Percentiles rank a stretch among this genome's conserved stretches.
These are phyloP conservation scores for Capsicum rhomboideum DNA, from an alignment of 257 asterid species.

Conservation along the genomic window DNA sequence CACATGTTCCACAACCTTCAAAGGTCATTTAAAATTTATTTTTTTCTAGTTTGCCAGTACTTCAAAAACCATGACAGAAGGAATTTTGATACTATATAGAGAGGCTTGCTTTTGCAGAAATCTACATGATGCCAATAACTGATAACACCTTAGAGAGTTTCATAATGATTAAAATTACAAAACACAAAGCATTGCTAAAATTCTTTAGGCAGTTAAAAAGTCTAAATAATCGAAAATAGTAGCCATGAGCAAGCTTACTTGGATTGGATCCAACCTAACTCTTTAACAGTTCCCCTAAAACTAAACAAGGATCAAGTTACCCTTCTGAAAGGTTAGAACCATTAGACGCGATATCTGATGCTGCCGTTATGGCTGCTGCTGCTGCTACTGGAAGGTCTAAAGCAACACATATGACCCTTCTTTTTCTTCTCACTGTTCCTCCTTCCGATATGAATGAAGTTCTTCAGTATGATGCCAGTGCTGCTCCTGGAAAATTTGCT, in stretches of 20 bases:
- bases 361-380: neutral
- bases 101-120: neutral
- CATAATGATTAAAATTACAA: neutral
- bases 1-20: no score
- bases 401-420: constrained; percentile 68
- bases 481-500: constrained; percentile 45
- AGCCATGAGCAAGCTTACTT: constrained; percentile 23
- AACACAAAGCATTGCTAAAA: neutral
- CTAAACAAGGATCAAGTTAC: constrained; percentile 18
- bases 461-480: constrained; percentile 54
- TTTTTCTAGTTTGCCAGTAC: no score
- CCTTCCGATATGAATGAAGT: constrained; percentile 57
- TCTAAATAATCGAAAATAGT: neutral
- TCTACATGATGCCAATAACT: neutral
- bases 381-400: constrained; percentile 44
- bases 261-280: constrained; percentile 31
- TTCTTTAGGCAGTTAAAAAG: constrained; percentile 1
- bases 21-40: no score
- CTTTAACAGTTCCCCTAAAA: constrained; percentile 16
- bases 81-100: no score
- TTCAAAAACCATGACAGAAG: no score
- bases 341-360: neutral
- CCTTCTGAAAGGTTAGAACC: neutral
- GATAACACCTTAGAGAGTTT: neutral
- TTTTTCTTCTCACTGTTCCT: constrained; percentile 35